Conservation (phyloP, 1,284 basidiomycete genomes). For the Lentinus polychrous region DNA sequence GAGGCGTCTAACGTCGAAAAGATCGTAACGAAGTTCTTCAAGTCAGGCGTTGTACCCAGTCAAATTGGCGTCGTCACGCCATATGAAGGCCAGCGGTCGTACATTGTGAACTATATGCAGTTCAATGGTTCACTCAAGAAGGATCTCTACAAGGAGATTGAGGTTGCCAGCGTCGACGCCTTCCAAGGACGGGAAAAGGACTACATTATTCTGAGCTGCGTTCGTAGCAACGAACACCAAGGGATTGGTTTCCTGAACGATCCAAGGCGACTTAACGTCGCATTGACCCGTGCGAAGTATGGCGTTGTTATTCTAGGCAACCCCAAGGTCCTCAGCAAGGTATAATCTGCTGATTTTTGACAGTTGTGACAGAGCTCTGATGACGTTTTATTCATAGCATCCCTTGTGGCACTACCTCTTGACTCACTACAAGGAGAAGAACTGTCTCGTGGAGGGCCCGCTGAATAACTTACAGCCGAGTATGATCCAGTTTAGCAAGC, state of each 20-base stretch:
- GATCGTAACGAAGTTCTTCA: conserved; percentile 99
- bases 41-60: conserved; percentile 89
- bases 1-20: conserved; percentile 99
- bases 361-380: conserved; percentile 9
- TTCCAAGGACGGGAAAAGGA: conserved; percentile 99
- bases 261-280: conserved; percentile 94
- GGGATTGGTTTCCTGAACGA: conserved; percentile 99
- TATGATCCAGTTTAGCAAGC: conserved; percentile 99
- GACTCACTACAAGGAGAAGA: conserved; percentile 98
- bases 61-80: conserved; percentile 99
- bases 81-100: conserved; percentile 98
- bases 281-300: conserved; percentile 95
- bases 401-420: conserved; percentile 98
- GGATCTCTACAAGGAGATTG: conserved; percentile 98
- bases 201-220: conserved; percentile 98
- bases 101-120: conserved; percentile 99
- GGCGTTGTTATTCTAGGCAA: conserved; percentile 98
- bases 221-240: conserved; percentile 99
- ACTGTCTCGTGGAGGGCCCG: conserved; percentile 91
- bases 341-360: conserved; percentile 30
- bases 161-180: conserved; percentile 97
- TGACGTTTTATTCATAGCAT: conserved; percentile 48
- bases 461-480: conserved; percentile 94
- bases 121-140: conserved; percentile 98
- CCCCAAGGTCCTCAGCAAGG: conserved; percentile 98